Conservation (phyloP, 2,329 filamentous ascomycete genomes). For the Lecanicillium sp. region DNA sequence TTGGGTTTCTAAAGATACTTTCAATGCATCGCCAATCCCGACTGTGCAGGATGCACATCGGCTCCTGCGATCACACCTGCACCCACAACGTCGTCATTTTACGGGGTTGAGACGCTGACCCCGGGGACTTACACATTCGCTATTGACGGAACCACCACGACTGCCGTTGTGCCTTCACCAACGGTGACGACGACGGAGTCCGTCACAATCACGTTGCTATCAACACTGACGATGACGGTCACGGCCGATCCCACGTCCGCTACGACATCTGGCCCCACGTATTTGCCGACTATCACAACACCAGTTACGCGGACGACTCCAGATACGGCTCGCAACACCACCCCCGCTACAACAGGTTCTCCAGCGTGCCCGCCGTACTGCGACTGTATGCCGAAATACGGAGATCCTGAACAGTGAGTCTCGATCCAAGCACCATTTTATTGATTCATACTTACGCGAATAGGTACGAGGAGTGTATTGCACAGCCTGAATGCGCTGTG, state of each 20-base stretch:
- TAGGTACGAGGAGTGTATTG: conserved; percentile 6
- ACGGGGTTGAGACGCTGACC: conserved; percentile 4
- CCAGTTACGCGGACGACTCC: background rate
- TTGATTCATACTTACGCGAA: background rate
- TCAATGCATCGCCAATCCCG: conserved; percentile 12
- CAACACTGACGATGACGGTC: background rate
- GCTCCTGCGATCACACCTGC: background rate
- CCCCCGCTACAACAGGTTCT: background rate
- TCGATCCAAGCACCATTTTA: background rate
- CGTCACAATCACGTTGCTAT: background rate
- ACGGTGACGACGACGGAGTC: background rate
- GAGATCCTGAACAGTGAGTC: conserved; percentile 8
- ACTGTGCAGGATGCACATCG: conserved; percentile 6
- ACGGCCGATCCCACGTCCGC: background rate
- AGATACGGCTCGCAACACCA: background rate
- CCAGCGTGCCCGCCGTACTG: conserved; percentile 10
- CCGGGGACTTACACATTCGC: conserved; percentile 8
- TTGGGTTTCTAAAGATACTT: background rate
- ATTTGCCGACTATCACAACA: background rate
- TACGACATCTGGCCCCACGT: background rate
- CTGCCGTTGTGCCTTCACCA: conserved; percentile 8
- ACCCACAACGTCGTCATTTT: background rate
- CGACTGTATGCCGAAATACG: conserved; percentile 10
- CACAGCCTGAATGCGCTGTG: conserved; percentile 10
- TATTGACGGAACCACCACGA: background rate